Conservation (phyloP, 2,329 filamentous ascomycete species). For the Thyridium curvatum region DNA sequence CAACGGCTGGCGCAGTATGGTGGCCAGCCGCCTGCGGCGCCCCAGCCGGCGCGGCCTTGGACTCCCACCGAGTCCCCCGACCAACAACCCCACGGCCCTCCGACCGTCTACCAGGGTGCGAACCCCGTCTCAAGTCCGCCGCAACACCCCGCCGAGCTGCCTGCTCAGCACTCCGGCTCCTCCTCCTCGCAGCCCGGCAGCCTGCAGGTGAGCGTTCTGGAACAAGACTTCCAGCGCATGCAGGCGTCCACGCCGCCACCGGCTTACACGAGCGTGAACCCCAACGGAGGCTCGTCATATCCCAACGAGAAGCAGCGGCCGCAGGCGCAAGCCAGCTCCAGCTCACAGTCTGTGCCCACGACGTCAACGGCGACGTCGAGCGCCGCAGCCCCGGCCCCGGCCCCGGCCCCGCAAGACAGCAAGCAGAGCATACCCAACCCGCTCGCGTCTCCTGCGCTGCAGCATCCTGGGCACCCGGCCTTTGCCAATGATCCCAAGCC, state of each 20-base stretch:
- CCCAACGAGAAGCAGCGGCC: slow-evolving; percentile 71
- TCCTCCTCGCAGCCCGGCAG: slow-evolving; percentile 23
- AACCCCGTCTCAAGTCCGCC: slow-evolving; percentile 55
- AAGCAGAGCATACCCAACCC: slow-evolving; percentile 16
- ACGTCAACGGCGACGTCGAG: slow-evolving; percentile 8
- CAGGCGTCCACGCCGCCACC: slow-evolving; percentile 81
- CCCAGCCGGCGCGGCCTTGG: slow-evolving; percentile 65
- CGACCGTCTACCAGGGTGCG: slow-evolving; percentile 84
- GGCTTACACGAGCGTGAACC: slow-evolving; percentile 80
- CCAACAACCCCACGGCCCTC: slow-evolving; percentile 79
- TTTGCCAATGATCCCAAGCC: slow-evolving; percentile 78
- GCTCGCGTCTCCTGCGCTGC: slow-evolving; percentile 40
- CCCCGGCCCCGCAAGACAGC: slow-evolving; percentile 10
- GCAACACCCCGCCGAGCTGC: slow-evolving; percentile 33
- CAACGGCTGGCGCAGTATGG: slow-evolving; percentile 77
- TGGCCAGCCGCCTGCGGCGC: slow-evolving; percentile 37
- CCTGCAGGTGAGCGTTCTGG: slow-evolving; percentile 64
- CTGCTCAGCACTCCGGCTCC: slow-evolving; percentile 32
- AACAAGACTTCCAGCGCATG: slow-evolving; percentile 81
- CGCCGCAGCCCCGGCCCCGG: slow-evolving; percentile 6
- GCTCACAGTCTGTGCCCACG: slow-evolving; percentile 22
- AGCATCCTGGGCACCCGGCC: slow-evolving; percentile 71
- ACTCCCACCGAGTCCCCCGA: slow-evolving; percentile 90
- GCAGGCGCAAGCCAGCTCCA: slow-evolving; percentile 20
- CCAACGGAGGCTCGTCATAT: slow-evolving; percentile 51